Base-by-base conservation (phyloP, 192 early-diverging fungal species). In the Radiomyces spectabilis region DNA sequence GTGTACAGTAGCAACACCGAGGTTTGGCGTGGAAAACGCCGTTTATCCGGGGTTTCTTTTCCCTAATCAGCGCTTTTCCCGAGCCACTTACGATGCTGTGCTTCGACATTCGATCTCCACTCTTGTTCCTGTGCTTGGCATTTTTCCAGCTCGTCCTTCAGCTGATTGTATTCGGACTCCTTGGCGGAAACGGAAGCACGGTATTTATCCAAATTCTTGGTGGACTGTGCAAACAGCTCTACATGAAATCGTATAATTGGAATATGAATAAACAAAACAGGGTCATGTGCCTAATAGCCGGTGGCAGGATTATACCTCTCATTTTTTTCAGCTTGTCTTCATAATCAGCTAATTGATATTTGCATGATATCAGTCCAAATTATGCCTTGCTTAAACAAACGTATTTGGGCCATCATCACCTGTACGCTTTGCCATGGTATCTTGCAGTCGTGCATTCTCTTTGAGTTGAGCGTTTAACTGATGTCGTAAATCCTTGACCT, bases 291-390 rank as follows among this genome's bases (percentile, higher is more conserved):
- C 41, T 42, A 5, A 8, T 42, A 5, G 41, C n/a, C n/a, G 19
- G 8, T 21, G 41, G 15, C 33, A 24, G 19, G 35, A 26, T 32
- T 10, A 46, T 75, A 68, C 73, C 64, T 63, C 71, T 65, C 76
- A 78, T 81, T 52, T 79, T 76, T 41, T 78, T 80, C 50, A 79
- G 41, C 43, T 83, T 82, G 18, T 77, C 77, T 24, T 82, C 73
- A 27, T 77, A 72, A 42, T 79, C 80, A 24, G 52, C 54, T 74
- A 64, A 56, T 24, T 39, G 13, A 9, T 26, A 35, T 40, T 25
- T 26, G 4, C 6, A 24, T 16, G 19, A 29, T 24, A 34, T 9
- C 12, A 5, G 19, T 41, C 22, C 16, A 15, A 6, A 19, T 16
- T 50, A 6, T 24, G 5, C 8, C 30, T 33, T 50, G 4, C 6